Evolutionary conservation across 495 filamentous ascomycete species (phyloP), one percentile per base, ranked within the genome.

Genomic region (Aspergillus cavernicola): DNA sequence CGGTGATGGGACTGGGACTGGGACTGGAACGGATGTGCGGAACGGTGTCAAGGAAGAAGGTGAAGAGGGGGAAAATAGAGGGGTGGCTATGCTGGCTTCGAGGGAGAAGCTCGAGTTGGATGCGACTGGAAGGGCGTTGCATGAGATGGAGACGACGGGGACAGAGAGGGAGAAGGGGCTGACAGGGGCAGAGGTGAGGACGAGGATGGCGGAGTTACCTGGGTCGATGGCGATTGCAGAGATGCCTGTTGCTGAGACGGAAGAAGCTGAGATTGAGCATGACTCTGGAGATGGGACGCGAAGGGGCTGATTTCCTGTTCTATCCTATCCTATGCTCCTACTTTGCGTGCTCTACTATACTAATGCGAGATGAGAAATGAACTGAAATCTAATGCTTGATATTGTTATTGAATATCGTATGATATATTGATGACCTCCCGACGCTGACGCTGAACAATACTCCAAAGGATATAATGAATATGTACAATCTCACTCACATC

Each of bases 401-500:
- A 23, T 23, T 36, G 16, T 19, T 32, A 46, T 33, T 24, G 24
- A 10, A 24, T 42, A 28, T 26, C 11, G 11, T 33, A 40, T 46
- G 43, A 24, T 47, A 47, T 47, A 29, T 47, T 29, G 46, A 50
- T 36, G 46, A 50, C 35, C 26, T n/a, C 33, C 52, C 52, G 52
- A 54, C 42, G 52, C 52, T 54, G 52, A 31, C 52, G 52, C 52
- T 54, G 42, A 54, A 54, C 31, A 54, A 31, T 54, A 54, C 42
- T 54, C 52, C 44, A 47, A 47, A 46, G 24, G 42, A 38, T 38
- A 36, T 36, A 20, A 47, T 26, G 23, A 47, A 39, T 52, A 52
- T 52, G 38, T 52, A 52, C 49, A 52, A 50, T 19, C 46, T 41
- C 28, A 41, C 48, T 23, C 49, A 43, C 38, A 33, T 52, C 49